Evolutionary conservation across 2,329 filamentous ascomycete species (phyloP), one percentile per base, ranked within the genome.

Genomic region (Gliomastix tumulicola): DNA sequence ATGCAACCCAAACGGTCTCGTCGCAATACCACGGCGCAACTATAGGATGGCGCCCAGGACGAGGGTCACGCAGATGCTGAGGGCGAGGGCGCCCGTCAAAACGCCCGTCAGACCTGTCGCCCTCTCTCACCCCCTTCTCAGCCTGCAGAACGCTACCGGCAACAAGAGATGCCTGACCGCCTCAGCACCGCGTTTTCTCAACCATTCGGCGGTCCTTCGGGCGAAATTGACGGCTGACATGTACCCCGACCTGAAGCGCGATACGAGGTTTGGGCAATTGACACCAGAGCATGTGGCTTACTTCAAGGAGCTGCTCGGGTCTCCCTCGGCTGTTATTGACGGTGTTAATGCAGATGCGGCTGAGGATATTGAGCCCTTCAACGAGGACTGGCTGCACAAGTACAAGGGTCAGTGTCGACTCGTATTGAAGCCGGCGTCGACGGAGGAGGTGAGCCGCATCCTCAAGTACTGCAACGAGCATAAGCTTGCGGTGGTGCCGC

Each of bases 371-470:
- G 87, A 92, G 56, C 76, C 85, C 7, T 98, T 88, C 73, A 98
- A 98, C 63, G 79, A 82, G 56, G 92, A 98, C 65, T 98, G 94
- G 92, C 96, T 98, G 89, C 82, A 86, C 62, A 98, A 98, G 66
- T 98, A 95, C 68, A 82, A 86, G 42, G 94, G 92, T 21, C 88
- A 96, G 62, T 80, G 86, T 42, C 79, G 82, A 53, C 68, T 98
- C 19, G 88, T 97, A 5, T 66, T 98, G 44, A 94, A 88, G 64
- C 92, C 92, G 10, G 76, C 74, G 35, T 84, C 78, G 13, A 90
- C 87, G 1, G 81, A 90, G 51, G 83, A 98, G 62, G 86, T 97
- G 50, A 94, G 88, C 75, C 76, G 84, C 63, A 82, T 97, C 41
- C 63, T 98, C 49, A 82, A 84, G 59, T 96, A 97, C 71, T 98